These are phyloP conservation scores for Nannochloropsis gaditana DNA, from an alignment of 108 stramenopile genomes.

Conservation along the genomic window DNA sequence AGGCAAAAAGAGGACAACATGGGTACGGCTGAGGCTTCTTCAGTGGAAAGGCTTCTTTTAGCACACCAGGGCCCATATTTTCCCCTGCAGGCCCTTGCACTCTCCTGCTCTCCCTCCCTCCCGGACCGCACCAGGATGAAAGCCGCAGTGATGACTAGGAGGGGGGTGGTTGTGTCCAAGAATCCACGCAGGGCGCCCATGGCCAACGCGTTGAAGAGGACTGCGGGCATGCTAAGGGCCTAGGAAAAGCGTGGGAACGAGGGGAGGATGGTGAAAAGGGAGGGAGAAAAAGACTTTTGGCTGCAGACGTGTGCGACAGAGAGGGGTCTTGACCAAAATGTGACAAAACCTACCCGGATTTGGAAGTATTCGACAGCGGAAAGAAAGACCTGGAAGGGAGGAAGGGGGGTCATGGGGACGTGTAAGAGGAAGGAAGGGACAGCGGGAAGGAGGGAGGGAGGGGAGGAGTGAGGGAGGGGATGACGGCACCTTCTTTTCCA, in stretches of 20 bases:
- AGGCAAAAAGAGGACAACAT: not conserved
- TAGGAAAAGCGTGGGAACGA: not conserved
- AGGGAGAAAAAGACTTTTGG: not conserved
- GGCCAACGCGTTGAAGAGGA: not conserved
- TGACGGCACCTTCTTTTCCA: not conserved
- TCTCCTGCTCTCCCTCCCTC: not conserved
- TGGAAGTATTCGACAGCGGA: not conserved
- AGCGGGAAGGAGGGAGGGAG: not conserved
- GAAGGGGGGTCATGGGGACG: not conserved
- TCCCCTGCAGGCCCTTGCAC: not conserved
- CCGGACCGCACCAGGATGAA: not conserved
- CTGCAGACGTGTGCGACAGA: not conserved
- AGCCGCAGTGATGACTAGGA: not conserved
- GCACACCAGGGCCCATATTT: not conserved
- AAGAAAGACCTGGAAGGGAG: not conserved
- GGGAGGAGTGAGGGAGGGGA: not conserved
- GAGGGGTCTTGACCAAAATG: not conserved
- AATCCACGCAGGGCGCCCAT: slow-evolving; percentile 1
- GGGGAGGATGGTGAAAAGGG: not conserved
- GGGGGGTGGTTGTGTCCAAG: not conserved
- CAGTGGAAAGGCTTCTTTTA: too few species aligned
- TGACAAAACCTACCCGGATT: not conserved
- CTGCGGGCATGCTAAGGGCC: not conserved
- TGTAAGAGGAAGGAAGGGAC: not conserved
- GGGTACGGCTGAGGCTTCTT: not conserved